Evolutionary conservation across 768 basidiomycete species (phyloP), one percentile per base, ranked within the genome.

Genomic region (Rhizopogon vinicolor): DNA sequence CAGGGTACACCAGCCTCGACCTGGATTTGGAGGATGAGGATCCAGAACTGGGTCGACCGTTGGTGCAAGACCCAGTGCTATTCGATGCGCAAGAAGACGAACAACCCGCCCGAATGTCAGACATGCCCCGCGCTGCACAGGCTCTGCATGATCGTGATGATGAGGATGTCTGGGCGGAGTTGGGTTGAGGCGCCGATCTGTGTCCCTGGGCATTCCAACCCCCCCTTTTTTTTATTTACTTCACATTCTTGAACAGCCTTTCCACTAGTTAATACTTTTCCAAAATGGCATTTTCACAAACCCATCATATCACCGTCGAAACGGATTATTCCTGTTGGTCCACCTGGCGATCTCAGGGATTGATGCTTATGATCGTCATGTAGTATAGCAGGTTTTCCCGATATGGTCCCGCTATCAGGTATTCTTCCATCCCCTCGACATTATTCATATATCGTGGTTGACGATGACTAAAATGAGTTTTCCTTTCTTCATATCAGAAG

Each of bases 111-210:
- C 64, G 49, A 44, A 73, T 77, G 62, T 73, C 78, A 7, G 78
- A 79, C 51, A 86, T 86, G 84, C 86, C 87, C 4, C 78, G 74
- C 35, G 84, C 80, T 13, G 82, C 68, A 18, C 77, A 82, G 63
- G 81, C 78, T 7, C 63, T 69, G n/a, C 72, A 69, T 49, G 81
- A 86, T 22, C 74, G 85, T 43, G 87, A 90, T 60, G 68, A 71
- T 5, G 81, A 84, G 62, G 89, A 91, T 60, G 74, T 86, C 44
- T 90, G 89, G 89, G 87, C 87, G 3, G 81, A 82, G 64, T 64
- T 83, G 48, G 83, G 80, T 39, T 84, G 66, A 76, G 18, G 43
- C 22, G 16, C 31, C 14, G 18, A 54, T 9, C 42, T 14, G n/a
- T 14, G 18, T 51, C 49, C n/a, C 22, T 50, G 51, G 29, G 51